Percentiles rank a stretch among this genome's conserved stretches.
Evolutionary conservation across 2,329 filamentous ascomycete species (phyloP).

Genomic region (Rutstroemia sydowiana): DNA sequence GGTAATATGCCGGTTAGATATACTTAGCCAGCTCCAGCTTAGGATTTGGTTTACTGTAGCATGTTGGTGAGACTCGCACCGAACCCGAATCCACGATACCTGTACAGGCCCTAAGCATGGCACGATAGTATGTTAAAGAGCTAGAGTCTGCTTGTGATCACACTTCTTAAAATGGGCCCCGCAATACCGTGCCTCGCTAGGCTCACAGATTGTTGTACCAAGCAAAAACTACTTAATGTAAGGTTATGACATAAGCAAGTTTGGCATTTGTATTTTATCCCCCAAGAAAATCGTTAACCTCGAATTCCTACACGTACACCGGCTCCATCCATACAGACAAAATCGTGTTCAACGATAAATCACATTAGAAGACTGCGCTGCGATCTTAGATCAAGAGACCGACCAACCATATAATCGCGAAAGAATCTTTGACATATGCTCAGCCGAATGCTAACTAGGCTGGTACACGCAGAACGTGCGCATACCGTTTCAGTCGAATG

Average conservation of each 20-base stretch:
- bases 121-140: conserved; percentile 35
- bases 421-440: neutral
- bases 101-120: too few relatives aligned
- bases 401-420: conserved; percentile 21
- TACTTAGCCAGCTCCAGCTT: too few relatives aligned
- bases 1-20: too few relatives aligned
- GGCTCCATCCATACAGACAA: conserved; percentile 44
- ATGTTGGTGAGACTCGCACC: too few relatives aligned
- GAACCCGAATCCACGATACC: too few relatives aligned
- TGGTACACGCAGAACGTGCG: conserved; percentile 7
- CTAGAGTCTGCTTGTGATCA: conserved; percentile 37
- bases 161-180: conserved; percentile 22
- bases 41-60: too few relatives aligned
- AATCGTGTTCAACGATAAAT: conserved; percentile 39
- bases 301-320: conserved; percentile 40
- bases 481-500: conserved; percentile 30
- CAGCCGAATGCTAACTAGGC: neutral
- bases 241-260: neutral
- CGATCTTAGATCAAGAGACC: conserved; percentile 41
- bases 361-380: conserved; percentile 36
- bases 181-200: neutral
- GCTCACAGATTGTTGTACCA: too few relatives aligned
- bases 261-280: neutral
- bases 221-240: neutral
- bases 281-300: conserved; percentile 27